A percentile compares a stretch with the other conserved stretches of the same genome.
phyloP scores from a whole-genome alignment of 495 filamentous ascomycete species.

The Thermochaetoides thermophila region DNA sequence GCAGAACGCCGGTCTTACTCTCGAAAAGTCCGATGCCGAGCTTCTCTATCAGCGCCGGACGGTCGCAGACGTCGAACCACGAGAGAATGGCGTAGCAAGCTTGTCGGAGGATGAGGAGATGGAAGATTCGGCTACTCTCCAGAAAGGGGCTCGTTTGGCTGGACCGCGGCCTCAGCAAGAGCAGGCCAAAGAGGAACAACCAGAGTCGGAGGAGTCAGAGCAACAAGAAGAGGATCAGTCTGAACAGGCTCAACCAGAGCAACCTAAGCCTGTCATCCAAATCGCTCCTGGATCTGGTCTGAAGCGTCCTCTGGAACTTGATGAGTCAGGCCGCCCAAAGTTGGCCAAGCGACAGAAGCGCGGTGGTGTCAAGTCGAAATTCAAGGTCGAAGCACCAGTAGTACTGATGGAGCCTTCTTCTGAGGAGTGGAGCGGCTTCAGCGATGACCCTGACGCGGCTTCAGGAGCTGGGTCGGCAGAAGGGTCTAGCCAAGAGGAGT shows the following conservation, averaged over 20 bases:
- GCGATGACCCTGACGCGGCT: too few relatives aligned
- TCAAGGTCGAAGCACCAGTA: conserved; percentile 14
- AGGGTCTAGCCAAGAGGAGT: conserved; percentile 6
- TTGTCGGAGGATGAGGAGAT: conserved; percentile 18
- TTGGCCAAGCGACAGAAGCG: conserved; percentile 54
- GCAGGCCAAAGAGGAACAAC: not conserved
- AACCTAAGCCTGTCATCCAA: conserved; percentile 1
- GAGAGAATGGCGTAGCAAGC: conserved; percentile 2
- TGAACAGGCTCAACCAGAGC: not conserved
- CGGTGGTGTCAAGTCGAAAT: conserved; percentile 35
- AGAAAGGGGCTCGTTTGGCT: not conserved
- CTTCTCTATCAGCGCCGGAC: conserved; percentile 21
- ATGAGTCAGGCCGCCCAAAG: conserved; percentile 61
- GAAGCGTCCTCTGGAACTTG: conserved; percentile 71
- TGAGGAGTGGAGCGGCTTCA: conserved; percentile 29
- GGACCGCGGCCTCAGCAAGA: conserved; percentile 1
- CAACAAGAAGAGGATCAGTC: not conserved
- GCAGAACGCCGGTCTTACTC: conserved; percentile 40
- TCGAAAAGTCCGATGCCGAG: conserved; percentile 24
- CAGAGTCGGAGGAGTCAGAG: not conserved
- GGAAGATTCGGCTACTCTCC: conserved; percentile 4
- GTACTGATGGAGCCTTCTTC: conserved; percentile 11
- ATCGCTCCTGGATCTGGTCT: conserved; percentile 54
- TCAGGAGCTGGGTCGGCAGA: too few relatives aligned
- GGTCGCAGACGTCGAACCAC: conserved; percentile 3